phyloP scores from a whole-genome alignment of 805 yeast genomes.

The Barnettozyma vustinii region DNA sequence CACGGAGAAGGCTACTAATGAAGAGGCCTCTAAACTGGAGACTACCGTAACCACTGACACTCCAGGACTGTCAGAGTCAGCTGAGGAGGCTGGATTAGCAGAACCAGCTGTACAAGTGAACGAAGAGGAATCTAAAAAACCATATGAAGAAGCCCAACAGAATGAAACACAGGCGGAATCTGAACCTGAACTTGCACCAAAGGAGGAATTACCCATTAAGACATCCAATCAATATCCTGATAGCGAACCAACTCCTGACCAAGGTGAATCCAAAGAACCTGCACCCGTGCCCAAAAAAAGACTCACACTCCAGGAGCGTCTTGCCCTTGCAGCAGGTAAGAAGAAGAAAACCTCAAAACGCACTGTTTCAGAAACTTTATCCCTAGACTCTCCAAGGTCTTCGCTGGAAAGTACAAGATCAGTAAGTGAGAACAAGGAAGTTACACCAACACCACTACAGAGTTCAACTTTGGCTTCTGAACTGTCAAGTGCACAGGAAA shows the following conservation, averaged over 20 bases:
- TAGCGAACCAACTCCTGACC: not conserved
- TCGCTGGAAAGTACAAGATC: conserved; percentile 6
- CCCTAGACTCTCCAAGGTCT: conserved; percentile 2
- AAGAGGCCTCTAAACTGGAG: not conserved
- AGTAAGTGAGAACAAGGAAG: not conserved
- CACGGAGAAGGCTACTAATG: not conserved
- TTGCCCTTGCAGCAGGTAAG: conserved; percentile 69
- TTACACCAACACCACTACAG: not conserved
- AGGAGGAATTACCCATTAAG: not conserved
- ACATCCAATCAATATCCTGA: not conserved
- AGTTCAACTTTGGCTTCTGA: not conserved
- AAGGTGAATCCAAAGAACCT: not conserved
- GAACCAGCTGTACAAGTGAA: not conserved
- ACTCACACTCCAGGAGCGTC: conserved; percentile 75
- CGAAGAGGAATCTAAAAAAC: not conserved
- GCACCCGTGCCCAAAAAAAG: conserved; percentile 42
- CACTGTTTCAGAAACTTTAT: not conserved
- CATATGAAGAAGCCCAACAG: not conserved
- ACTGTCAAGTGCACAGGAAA: not conserved
- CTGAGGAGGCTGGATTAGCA: not conserved
- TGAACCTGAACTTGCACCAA: not conserved
- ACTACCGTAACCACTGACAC: not conserved
- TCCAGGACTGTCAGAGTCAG: not conserved
- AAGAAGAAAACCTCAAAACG: conserved; percentile 18
- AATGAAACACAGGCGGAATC: not conserved